Base-by-base conservation (phyloP, 139 green algal genomes). In the Yamagishiella unicocca region DNA sequence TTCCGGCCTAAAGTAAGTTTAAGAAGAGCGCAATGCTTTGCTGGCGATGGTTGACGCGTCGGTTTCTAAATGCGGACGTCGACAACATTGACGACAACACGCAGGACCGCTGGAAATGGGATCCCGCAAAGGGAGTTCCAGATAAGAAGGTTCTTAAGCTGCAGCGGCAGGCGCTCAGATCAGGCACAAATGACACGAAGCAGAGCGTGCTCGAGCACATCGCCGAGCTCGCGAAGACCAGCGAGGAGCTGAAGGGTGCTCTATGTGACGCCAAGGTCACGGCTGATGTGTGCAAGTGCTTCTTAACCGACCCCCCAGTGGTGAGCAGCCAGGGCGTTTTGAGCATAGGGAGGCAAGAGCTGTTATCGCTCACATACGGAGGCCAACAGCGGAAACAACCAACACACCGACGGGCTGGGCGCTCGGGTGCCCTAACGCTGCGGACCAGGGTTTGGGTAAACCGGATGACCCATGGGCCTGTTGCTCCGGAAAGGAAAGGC, bases 81-180 rank as follows among this genome's bases (percentile, higher is more conserved):
- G 6, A 67, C 22, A 22, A 27, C 58, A 17, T 31, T n/a, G n/a
- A 14, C 19, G 22, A 24, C 31, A 2, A 45, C 46, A 0, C 14
- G 55, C 77, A 84, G 77, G 77, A 84, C 29, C 77, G 77, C 3
- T 84, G 77, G 77, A 84, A 84, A n/a, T 84, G 77, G 77, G 55
- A 84, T 31, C 46, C 37, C 12, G 27, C 37, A 22, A 54, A 72
- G 27, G 77, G 77, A 4, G 25, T 38, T 0, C 79, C 62, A 0
- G 45, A 14, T 0, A 75, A 75, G 55, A 62, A 75, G n/a, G 61
- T 46, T 6, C 29, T 85, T 33, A 75, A 76, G 61, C 19, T 19
- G 40, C 61, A 66, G 79, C 79, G 79, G 21, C n/a, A 76, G 40
- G n/a, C 42, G 38, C 61, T 85, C 0, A 40, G 79, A 3, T 62